A percentile compares a stretch with the other conserved stretches of the same genome.
These are phyloP conservation scores for Cryptococcus sp. DNA, from an alignment of 1,284 basidiomycete genomes.

Conservation along the genomic window DNA sequence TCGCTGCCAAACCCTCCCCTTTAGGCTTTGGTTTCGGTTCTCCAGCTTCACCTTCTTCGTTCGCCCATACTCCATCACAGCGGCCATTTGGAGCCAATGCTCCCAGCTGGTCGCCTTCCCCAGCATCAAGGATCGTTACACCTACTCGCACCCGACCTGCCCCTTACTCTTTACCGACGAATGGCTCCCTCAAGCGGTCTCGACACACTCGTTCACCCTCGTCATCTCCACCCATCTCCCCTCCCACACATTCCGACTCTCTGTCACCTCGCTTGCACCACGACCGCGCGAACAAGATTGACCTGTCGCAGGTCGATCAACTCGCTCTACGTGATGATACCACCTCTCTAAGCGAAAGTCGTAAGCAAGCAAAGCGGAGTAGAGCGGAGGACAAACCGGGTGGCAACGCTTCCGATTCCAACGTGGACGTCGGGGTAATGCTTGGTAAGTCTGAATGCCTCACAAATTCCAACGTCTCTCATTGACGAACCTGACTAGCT, in stretches of 20 bases:
- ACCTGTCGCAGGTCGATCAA: slow-evolving; percentile 20
- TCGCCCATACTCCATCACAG: neutral
- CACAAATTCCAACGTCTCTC: neutral
- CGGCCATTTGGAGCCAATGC: no score
- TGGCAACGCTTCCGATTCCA: no score
- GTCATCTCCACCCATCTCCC: slow-evolving; percentile 26
- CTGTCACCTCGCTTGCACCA: slow-evolving; percentile 4
- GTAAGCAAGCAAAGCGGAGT: slow-evolving; percentile 28
- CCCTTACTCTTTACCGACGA: neutral
- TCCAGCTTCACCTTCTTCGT: slow-evolving; percentile 13
- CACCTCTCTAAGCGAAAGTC: slow-evolving; percentile 13
- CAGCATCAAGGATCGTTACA: no score
- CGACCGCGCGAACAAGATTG: slow-evolving; percentile 5
- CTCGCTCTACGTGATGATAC: slow-evolving; percentile 24
- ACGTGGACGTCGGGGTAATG: slow-evolving; percentile 41
- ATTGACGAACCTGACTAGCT: slow-evolving; percentile 21
- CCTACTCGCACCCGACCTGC: neutral
- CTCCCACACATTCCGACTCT: slow-evolving; percentile 19
- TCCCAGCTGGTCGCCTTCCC: no score
- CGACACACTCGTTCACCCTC: slow-evolving; percentile 32
- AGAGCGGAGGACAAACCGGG: slow-evolving; percentile 6
- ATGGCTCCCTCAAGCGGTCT: slow-evolving; percentile 19
- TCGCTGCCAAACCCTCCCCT: slow-evolving; percentile 41
- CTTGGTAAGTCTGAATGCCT: slow-evolving; percentile 35
- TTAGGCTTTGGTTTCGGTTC: slow-evolving; percentile 45